Percentiles rank a stretch among this genome's conserved stretches.
Evolutionary conservation across 2,329 filamentous ascomycete species (phyloP).

Genomic region (Hymenoscyphus salicellus): DNA sequence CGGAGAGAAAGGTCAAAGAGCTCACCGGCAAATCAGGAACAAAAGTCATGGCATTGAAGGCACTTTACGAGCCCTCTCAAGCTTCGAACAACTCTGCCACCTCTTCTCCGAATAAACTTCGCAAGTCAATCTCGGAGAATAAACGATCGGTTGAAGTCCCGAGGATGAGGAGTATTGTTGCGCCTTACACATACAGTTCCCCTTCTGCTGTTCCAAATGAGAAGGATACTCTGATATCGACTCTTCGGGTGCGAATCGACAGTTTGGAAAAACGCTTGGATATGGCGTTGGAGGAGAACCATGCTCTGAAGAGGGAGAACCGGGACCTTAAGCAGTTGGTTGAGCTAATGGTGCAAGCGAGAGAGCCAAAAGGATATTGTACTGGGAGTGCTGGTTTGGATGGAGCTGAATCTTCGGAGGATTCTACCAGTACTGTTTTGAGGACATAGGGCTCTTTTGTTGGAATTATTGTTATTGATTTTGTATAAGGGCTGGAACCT

Average conservation of each 20-base stretch:
- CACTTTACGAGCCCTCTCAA: conserved; percentile 22
- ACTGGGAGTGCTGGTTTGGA: background rate
- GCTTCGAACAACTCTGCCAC: conserved; percentile 13
- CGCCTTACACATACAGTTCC: conserved; percentile 32
- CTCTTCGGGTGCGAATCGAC: background rate
- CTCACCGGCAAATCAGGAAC: conserved; percentile 13
- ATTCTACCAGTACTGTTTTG: background rate
- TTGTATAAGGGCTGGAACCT: background rate
- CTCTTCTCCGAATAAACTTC: conserved; percentile 16
- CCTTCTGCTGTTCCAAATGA: conserved; percentile 28
- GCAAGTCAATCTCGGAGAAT: conserved; percentile 13
- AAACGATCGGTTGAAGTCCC: conserved; percentile 7
- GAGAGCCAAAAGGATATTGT: background rate
- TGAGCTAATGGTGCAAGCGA: background rate
- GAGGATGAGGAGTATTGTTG: conserved; percentile 22
- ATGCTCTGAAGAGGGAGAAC: background rate
- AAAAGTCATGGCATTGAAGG: conserved; percentile 33
- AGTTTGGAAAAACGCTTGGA: background rate
- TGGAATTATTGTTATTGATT: background rate
- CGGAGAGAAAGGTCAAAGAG: background rate
- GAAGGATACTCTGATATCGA: conserved; percentile 20
- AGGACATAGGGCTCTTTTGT: background rate
- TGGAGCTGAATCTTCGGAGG: background rate
- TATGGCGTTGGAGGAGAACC: background rate
- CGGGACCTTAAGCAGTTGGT: background rate